A percentile compares a stretch with the other conserved stretches of the same genome.
phyloP scores from a whole-genome alignment of 306 rosid genomes.

The Dryas alaskensis region DNA sequence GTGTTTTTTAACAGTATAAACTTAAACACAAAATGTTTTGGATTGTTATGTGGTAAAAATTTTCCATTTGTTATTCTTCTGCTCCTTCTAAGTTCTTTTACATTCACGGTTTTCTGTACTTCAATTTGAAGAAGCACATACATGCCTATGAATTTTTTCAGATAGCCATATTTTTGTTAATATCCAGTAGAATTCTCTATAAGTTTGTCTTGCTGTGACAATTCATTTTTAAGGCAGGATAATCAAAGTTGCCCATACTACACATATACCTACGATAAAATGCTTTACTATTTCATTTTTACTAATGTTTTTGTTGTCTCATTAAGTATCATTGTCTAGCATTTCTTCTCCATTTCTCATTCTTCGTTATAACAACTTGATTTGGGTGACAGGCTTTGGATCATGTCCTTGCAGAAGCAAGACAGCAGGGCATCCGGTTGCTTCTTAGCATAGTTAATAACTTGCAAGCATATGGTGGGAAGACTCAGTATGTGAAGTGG shows the following conservation, averaged over 20 bases:
- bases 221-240: background rate
- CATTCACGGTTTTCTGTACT: background rate
- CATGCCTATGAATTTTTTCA: background rate
- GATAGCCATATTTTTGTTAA: background rate
- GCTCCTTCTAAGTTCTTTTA: background rate
- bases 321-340: background rate
- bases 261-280: background rate
- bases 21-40: background rate
- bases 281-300: background rate
- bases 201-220: background rate
- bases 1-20: background rate
- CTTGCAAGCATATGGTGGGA: conserved; percentile 93
- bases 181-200: background rate
- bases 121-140: background rate
- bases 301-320: background rate
- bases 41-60: background rate
- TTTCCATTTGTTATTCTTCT: too few relatives aligned
- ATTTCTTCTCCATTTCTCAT: background rate
- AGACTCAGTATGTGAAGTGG: conserved; percentile 95
- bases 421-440: conserved; percentile 69
- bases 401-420: conserved; percentile 86
- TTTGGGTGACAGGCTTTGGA: conserved; percentile 76
- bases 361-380: conserved; percentile 13
- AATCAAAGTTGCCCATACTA: background rate
- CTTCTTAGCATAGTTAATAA: conserved; percentile 92